Conservation (phyloP, 805 yeast genomes). For the Candida maesae region DNA sequence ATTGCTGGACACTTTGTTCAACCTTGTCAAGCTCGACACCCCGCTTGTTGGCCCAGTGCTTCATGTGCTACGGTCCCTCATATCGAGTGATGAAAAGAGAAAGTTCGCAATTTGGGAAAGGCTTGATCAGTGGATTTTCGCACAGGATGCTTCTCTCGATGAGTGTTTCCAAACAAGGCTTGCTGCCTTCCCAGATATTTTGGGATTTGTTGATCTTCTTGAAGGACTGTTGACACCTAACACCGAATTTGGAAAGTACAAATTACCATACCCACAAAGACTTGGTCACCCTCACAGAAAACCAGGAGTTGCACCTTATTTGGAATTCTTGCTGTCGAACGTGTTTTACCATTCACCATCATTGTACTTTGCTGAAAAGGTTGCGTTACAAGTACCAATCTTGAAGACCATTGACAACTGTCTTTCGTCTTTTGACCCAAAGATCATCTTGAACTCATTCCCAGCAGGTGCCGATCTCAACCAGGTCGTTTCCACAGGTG, state of each 20-base stretch:
- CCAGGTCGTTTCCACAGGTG: slow-evolving; percentile 38
- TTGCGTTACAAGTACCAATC: slow-evolving; percentile 50
- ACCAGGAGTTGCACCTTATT: slow-evolving; percentile 75
- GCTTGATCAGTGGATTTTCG: slow-evolving; percentile 66
- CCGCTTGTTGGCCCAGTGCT: slow-evolving; percentile 53
- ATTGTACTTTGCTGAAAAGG: slow-evolving; percentile 32
- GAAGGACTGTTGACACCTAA: slow-evolving; percentile 30
- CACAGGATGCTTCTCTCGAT: slow-evolving; percentile 32
- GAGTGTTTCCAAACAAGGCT: slow-evolving; percentile 45
- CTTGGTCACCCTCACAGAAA: slow-evolving; percentile 60
- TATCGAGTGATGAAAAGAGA: slow-evolving; percentile 39
- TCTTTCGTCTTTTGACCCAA: slow-evolving; percentile 48
- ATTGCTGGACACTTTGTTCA: slow-evolving; percentile 38
- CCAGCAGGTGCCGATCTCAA: slow-evolving; percentile 51
- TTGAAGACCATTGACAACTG: slow-evolving; percentile 48
- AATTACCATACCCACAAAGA: slow-evolving; percentile 54
- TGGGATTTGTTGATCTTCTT: slow-evolving; percentile 60
- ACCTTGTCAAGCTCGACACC: slow-evolving; percentile 41
- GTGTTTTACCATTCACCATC: slow-evolving; percentile 54
- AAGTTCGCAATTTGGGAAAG: slow-evolving; percentile 60
- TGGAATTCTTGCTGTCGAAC: slow-evolving; percentile 66
- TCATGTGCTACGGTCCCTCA: slow-evolving; percentile 53
- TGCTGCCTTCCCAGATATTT: slow-evolving; percentile 48
- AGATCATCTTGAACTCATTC: slow-evolving; percentile 47
- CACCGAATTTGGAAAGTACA: slow-evolving; percentile 35